Evolutionary conservation across 306 rosid species (phyloP), one percentile per base, ranked within the genome.

Genomic region (Prunus armeniaca): DNA sequence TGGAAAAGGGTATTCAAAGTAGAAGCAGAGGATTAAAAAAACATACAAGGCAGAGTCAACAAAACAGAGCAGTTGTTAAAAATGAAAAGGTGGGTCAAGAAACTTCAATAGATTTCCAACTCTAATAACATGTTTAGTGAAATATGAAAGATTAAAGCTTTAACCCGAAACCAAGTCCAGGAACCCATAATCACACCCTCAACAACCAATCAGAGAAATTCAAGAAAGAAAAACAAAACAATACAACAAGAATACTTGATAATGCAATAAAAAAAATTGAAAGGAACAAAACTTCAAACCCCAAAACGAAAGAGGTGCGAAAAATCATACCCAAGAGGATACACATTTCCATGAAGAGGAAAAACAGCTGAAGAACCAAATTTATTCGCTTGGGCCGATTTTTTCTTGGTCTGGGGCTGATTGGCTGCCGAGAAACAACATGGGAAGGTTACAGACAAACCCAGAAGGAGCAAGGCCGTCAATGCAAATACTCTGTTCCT

Each of bases 271-370:
- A 62, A 3, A 69, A 56, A n/a, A 1, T 6, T 46, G 10, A 52
- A 38, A 17, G 68, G 20, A 45, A 3, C 12, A 4, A 15, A 18
- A 52, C 15, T 62, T 38, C 18, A 52, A 2, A 5, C 3, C 11
- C 54, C 22, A 1, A 79, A n/a, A n/a, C 2, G 5, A 50, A 52
- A 14, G 73, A 74, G 69, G 30, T 10, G 27, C 34, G 1, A 24
- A 55, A 3, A 10, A 62, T 25, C 89, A 54, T 84, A 94, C 98
- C 98, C 97, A 61, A 72, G 73, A 56, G 98, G 98, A 73, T 90
- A 94, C 34, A 91, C 96, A 65, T 90, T 91, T 60, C 98, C 96
- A 14, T 65, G 78, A 74, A 91, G 32, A 0, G 41, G 87, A 13
- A 91, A 84, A 68, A 80, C 69, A 56, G 67, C 43, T 1, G 97